A percentile compares a stretch with the other conserved stretches of the same genome.
phyloP scores from a whole-genome alignment of 139 green algal species.

The Chlorella sorokiniana region DNA sequence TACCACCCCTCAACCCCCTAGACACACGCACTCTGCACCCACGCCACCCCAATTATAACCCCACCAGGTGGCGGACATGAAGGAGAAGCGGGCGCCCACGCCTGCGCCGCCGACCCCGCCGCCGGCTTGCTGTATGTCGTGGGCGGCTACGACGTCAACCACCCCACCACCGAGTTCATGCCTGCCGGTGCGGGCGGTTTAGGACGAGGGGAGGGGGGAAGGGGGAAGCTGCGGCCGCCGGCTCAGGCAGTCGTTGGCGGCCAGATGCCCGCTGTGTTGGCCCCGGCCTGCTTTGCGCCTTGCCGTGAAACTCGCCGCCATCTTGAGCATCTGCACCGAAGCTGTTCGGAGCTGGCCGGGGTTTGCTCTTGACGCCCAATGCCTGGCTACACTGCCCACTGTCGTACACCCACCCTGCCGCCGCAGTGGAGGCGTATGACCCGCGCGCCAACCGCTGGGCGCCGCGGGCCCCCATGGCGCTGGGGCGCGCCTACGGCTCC shows the following conservation, averaged over 20 bases:
- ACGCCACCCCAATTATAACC: neutral
- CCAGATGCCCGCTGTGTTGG: too few species aligned
- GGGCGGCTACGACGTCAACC: slow-evolving; percentile 21
- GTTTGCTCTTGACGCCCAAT: neutral
- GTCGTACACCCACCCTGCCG: too few species aligned
- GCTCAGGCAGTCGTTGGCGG: too few species aligned
- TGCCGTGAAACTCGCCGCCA: too few species aligned
- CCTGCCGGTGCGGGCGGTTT: neutral
- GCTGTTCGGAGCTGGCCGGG: too few species aligned
- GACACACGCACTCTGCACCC: too few species aligned
- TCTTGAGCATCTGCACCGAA: too few species aligned
- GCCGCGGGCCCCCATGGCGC: slow-evolving; percentile 20
- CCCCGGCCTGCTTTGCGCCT: too few species aligned
- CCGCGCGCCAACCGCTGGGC: slow-evolving; percentile 24
- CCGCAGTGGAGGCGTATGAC: slow-evolving; percentile 23
- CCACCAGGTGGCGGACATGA: slow-evolving; percentile 14
- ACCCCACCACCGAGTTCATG: neutral
- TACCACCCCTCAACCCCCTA: too few species aligned
- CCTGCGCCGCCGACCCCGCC: slow-evolving; percentile 1
- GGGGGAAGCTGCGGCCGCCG: neutral
- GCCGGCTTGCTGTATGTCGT: slow-evolving; percentile 20
- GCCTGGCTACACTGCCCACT: neutral
- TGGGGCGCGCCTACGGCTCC: slow-evolving; percentile 37
- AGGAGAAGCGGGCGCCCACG: slow-evolving; percentile 11
- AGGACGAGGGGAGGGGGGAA: too few species aligned